Conservation (phyloP, 2,329 filamentous ascomycete species). For the Ophiostoma montium region DNA sequence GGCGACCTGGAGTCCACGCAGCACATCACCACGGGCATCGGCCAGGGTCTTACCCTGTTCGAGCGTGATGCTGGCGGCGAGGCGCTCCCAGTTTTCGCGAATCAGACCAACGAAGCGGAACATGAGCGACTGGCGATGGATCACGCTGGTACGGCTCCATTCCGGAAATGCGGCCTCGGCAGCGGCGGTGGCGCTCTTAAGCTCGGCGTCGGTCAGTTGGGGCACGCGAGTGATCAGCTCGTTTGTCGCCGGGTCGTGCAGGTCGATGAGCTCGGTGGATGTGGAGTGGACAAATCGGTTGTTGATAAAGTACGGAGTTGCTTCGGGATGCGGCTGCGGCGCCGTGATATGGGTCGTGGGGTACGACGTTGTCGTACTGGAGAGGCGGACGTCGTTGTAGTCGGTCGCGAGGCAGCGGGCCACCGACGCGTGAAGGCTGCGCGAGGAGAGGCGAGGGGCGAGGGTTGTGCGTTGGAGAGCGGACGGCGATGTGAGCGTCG, state of each 20-base stretch:
- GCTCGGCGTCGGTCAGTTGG: slow-evolving; percentile 65
- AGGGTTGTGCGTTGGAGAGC: not conserved
- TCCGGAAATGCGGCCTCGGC: slow-evolving; percentile 61
- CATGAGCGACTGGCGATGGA: slow-evolving; percentile 71
- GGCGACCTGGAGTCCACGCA: slow-evolving; percentile 70
- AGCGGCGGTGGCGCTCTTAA: slow-evolving; percentile 60
- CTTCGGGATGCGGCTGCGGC: slow-evolving; percentile 40
- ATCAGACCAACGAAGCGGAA: slow-evolving; percentile 73
- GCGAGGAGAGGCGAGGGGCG: slow-evolving; percentile 20
- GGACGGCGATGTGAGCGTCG: not conserved
- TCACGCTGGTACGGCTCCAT: slow-evolving; percentile 59
- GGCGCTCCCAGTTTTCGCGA: slow-evolving; percentile 69
- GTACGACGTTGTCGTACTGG: slow-evolving; percentile 45
- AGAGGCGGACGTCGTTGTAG: slow-evolving; percentile 25
- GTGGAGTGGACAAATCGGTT: slow-evolving; percentile 60
- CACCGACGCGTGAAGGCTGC: slow-evolving; percentile 43
- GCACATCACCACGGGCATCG: slow-evolving; percentile 68
- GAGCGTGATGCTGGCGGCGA: slow-evolving; percentile 72
- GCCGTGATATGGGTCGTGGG: slow-evolving; percentile 57
- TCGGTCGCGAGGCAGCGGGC: slow-evolving; percentile 37
- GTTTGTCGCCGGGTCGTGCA: slow-evolving; percentile 74
- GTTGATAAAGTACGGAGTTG: slow-evolving; percentile 72
- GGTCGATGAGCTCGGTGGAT: slow-evolving; percentile 60
- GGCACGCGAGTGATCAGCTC: slow-evolving; percentile 73
- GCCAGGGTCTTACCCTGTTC: slow-evolving; percentile 84